Percentiles rank a stretch among this genome's conserved stretches.
Conservation (phyloP, 2,329 filamentous ascomycete species). For the Exophiala viscosa region DNA sequence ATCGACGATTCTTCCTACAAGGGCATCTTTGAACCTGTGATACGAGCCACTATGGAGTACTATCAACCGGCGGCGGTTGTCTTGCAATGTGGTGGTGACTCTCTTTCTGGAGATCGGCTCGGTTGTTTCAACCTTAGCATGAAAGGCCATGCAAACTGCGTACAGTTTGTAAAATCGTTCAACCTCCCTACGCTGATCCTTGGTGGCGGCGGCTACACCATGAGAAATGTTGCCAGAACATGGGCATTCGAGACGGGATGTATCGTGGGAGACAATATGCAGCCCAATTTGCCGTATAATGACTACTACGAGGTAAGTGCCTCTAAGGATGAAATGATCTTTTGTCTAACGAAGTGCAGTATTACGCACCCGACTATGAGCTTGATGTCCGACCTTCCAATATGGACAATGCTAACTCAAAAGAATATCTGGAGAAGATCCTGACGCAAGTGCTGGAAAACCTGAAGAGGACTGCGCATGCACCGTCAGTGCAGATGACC, state of each 20-base stretch:
- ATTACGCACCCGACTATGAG: constrained; percentile 67
- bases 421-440: constrained; percentile 66
- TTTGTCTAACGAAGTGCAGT: constrained; percentile 40
- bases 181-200: constrained; percentile 62
- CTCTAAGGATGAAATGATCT: neutral
- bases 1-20: constrained; percentile 67
- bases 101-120: constrained; percentile 62
- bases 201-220: constrained; percentile 66
- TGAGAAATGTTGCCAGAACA: constrained; percentile 61
- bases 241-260: constrained; percentile 70
- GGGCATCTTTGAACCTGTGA: constrained; percentile 65
- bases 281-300: constrained; percentile 82
- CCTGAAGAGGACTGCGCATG: constrained; percentile 59
- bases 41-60: constrained; percentile 65
- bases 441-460: constrained; percentile 64
- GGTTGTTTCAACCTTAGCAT: constrained; percentile 70
- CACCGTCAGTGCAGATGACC: constrained; percentile 62
- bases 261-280: constrained; percentile 78
- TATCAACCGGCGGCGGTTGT: constrained; percentile 66
- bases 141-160: constrained; percentile 67
- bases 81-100: constrained; percentile 66
- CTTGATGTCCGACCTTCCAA: constrained; percentile 66
- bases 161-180: constrained; percentile 66
- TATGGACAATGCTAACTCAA: constrained; percentile 69
- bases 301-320: constrained; percentile 75